Conservation (phyloP, 345 rosid genomes). For the Erucastrum elatum region DNA sequence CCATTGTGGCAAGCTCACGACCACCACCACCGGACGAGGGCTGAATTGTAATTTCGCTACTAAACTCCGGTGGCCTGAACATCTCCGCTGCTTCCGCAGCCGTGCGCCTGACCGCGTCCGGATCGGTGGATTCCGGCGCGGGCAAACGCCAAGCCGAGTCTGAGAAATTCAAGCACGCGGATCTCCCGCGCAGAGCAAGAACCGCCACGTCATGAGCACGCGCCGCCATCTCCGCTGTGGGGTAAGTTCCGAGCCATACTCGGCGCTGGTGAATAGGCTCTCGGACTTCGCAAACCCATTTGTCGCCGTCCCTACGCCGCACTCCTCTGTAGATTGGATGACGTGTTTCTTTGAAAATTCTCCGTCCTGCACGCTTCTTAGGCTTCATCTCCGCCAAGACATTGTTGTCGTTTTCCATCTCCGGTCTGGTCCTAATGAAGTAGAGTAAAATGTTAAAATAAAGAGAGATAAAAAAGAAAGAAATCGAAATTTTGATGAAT, state of each 20-base stretch:
- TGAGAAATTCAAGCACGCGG: constrained; percentile 64
- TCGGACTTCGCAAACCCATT: constrained; percentile 74
- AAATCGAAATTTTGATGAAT: not conserved
- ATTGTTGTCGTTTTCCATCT: constrained; percentile 31
- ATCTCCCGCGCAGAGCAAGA: constrained; percentile 56
- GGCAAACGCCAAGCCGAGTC: constrained; percentile 67
- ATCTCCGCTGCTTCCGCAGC: constrained; percentile 56
- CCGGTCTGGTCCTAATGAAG: constrained; percentile 3
- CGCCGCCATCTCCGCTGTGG: constrained; percentile 71
- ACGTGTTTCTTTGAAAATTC: constrained; percentile 60
- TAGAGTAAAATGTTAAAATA: not conserved
- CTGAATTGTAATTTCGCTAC: constrained; percentile 18
- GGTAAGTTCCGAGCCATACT: constrained; percentile 74
- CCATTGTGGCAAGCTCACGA: constrained; percentile 1
- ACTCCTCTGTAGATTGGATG: constrained; percentile 71
- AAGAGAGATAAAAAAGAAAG: too few relatives aligned
- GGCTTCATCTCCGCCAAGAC: constrained; percentile 49
- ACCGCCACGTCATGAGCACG: constrained; percentile 78
- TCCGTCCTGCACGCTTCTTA: constrained; percentile 60
- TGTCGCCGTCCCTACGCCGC: constrained; percentile 48
- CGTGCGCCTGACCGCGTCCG: constrained; percentile 42
- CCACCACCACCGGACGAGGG: constrained; percentile 22
- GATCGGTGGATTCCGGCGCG: constrained; percentile 42
- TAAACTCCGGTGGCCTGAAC: constrained; percentile 42
- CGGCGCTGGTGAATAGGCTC: constrained; percentile 58